Base-by-base conservation (phyloP, 441 rosid genomes). In the Hura crepitans region DNA sequence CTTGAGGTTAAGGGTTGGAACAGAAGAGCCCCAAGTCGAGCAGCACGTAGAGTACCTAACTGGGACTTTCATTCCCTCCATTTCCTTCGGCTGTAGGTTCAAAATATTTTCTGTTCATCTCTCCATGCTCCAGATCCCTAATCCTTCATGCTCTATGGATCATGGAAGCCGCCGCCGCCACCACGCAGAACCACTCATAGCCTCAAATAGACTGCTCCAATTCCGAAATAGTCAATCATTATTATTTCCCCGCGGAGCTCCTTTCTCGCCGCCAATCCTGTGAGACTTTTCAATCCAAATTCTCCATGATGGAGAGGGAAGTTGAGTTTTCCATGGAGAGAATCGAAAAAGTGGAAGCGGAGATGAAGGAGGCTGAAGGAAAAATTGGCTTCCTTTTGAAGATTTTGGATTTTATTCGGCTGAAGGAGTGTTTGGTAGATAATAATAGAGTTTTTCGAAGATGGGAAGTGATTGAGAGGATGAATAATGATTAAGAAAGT, bases 81-180 rank as follows among this genome's bases (percentile, higher is more conserved):
- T 22, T 53, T 3, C 18, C 60, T 42, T 86, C 85, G 89, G 85
- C 89, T 55, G 87, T 85, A 81, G 87, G 31, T 86, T 78, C 71
- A 20, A 42, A 28, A 45, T 39, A 42, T 39, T 50, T 70, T 27
- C 47, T 13, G 2, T 54, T 18, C 47, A n/a, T 56, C 5, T 28
- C 6, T 70, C 55, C 62, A 39, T 27, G 23, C 33, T 35, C 60
- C 60, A 62, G 27, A 25, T 68, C n/a, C 73, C 61, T 30, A 35
- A 42, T 42, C 33, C 51, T 65, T 65, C 22, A 20, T 66, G 8
- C 77, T 72, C 75, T 60, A 77, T 69, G 80, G 77, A 59, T 65
- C 45, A 87, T 85, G 92, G 89, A 81, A 65, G 63, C 72, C 66
- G 15, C 72, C 57, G 7, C 75, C n/a, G n/a, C n/a, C n/a, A n/a